These are phyloP conservation scores for Clathrospora elynae DNA, from an alignment of 2,329 filamentous ascomycete species.

Conservation along the genomic window DNA sequence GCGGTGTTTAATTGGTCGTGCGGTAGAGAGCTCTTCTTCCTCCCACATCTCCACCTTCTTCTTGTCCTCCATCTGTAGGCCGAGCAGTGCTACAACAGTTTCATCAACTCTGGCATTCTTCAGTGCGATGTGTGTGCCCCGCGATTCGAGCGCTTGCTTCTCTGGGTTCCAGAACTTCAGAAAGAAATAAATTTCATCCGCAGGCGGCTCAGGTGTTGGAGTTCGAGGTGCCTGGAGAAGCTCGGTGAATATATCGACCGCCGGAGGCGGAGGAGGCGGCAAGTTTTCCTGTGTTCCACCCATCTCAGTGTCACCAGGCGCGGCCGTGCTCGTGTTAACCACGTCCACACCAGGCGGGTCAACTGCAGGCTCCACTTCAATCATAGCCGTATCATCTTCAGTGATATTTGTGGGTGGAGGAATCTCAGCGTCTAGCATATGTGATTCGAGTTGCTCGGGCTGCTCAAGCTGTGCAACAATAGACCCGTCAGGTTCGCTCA, in stretches of 20 bases:
- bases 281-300: slow-evolving; percentile 41
- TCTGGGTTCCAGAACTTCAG: slow-evolving; percentile 48
- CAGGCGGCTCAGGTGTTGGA: slow-evolving; percentile 29
- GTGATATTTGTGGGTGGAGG: slow-evolving; percentile 1
- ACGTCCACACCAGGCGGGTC: slow-evolving; percentile 33
- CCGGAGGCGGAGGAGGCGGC: slow-evolving; percentile 33
- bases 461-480: slow-evolving; percentile 5
- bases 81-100: slow-evolving; percentile 38
- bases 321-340: slow-evolving; percentile 18
- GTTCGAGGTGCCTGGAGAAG: slow-evolving; percentile 23
- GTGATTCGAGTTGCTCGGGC: slow-evolving; percentile 6
- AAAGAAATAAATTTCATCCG: slow-evolving; percentile 50
- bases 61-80: slow-evolving; percentile 39
- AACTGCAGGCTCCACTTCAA: slow-evolving; percentile 23
- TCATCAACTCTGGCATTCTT: slow-evolving; percentile 44
- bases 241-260: slow-evolving; percentile 21
- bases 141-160: slow-evolving; percentile 40
- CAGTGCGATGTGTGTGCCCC: slow-evolving; percentile 40
- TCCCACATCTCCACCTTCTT: slow-evolving; percentile 58
- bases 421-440: slow-evolving; percentile 9
- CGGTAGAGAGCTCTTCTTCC: slow-evolving; percentile 46
- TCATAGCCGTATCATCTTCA: slow-evolving; percentile 32
- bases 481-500: slow-evolving; percentile 47
- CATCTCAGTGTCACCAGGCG: slow-evolving; percentile 44
- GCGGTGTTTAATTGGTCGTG: slow-evolving; percentile 36